These are phyloP conservation scores for Sodiomyces alkalinus DNA, from an alignment of 2,329 filamentous ascomycete genomes.

Conservation along the genomic window DNA sequence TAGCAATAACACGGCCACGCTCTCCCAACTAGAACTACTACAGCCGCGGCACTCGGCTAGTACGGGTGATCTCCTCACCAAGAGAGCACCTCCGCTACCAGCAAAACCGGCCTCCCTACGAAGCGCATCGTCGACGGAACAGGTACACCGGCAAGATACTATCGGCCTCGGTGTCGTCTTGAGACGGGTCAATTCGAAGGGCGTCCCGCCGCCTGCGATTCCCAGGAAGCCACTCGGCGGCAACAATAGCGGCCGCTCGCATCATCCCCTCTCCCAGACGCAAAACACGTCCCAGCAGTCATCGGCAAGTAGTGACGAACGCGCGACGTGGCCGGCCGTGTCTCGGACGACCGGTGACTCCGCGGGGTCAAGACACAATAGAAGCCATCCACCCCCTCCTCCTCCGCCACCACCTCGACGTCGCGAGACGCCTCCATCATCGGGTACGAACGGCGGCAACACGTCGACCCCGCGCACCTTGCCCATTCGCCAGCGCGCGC, in stretches of 20 bases:
- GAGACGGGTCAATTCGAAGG: not conserved
- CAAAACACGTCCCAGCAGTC: conserved; percentile 23
- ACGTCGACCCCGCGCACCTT: not conserved
- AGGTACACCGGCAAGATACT: too few relatives aligned
- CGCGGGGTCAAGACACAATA: too few relatives aligned
- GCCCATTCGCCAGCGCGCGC: too few relatives aligned
- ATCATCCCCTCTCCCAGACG: conserved; percentile 25
- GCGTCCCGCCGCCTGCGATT: conserved; percentile 14
- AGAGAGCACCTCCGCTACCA: conserved; percentile 29
- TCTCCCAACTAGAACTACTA: conserved; percentile 12
- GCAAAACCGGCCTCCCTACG: conserved; percentile 41
- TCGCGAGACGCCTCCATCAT: conserved; percentile 22
- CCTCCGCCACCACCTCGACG: conserved; percentile 33
- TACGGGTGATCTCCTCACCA: conserved; percentile 15
- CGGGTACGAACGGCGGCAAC: conserved; percentile 2
- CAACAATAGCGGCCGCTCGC: conserved; percentile 11
- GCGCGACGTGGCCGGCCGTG: too few relatives aligned
- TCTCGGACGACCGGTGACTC: too few relatives aligned
- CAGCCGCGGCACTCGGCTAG: conserved; percentile 10
- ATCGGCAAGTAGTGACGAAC: conserved; percentile 9
- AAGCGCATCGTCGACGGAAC: conserved; percentile 21
- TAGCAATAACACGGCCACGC: conserved; percentile 16
- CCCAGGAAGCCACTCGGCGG: conserved; percentile 16
- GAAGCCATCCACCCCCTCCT: conserved; percentile 12
- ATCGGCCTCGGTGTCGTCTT: conserved; percentile 2